phyloP scores from a whole-genome alignment of 2,329 filamentous ascomycete genomes.

The Aureobasidium zeae region DNA sequence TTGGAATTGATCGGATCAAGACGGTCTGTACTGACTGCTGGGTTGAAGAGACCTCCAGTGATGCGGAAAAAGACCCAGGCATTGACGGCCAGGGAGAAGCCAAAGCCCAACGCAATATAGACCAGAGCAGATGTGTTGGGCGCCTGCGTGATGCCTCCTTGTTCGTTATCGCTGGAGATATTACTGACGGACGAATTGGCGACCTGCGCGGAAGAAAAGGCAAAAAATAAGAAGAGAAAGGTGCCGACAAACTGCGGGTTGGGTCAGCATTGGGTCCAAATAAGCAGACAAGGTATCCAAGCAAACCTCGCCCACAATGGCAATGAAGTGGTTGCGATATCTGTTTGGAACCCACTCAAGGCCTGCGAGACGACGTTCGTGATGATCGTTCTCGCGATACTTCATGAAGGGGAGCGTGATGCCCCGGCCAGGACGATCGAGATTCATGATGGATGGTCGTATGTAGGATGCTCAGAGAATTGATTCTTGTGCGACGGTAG shows the following conservation, averaged over 20 bases:
- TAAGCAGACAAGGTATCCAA: too few relatives aligned
- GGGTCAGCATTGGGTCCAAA: too few relatives aligned
- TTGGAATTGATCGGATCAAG: too few relatives aligned
- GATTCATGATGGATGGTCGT: slow-evolving; percentile 29
- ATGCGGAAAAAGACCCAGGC: slow-evolving; percentile 39
- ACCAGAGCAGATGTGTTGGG: slow-evolving; percentile 30
- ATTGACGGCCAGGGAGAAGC: slow-evolving; percentile 37
- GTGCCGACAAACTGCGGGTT: slow-evolving; percentile 38
- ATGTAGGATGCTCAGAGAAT: slow-evolving; percentile 1
- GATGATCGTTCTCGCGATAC: slow-evolving; percentile 14
- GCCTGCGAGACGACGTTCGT: slow-evolving; percentile 32
- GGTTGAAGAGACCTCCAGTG: slow-evolving; percentile 31
- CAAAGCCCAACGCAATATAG: slow-evolving; percentile 35
- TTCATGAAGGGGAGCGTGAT: slow-evolving; percentile 34
- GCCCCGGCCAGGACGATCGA: slow-evolving; percentile 29
- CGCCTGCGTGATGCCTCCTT: slow-evolving; percentile 22
- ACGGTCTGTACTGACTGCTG: slow-evolving; percentile 22
- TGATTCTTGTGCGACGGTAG: background rate
- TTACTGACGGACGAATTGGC: slow-evolving; percentile 30
- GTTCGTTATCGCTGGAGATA: slow-evolving; percentile 14
- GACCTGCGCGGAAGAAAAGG: slow-evolving; percentile 32
- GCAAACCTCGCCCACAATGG: slow-evolving; percentile 37
- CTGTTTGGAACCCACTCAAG: slow-evolving; percentile 38
- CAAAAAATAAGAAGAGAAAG: slow-evolving; percentile 38
- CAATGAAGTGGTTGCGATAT: slow-evolving; percentile 33